Evolutionary conservation across 176 grass and related monocot species (phyloP).

Genomic region (Oryza officinalis): DNA sequence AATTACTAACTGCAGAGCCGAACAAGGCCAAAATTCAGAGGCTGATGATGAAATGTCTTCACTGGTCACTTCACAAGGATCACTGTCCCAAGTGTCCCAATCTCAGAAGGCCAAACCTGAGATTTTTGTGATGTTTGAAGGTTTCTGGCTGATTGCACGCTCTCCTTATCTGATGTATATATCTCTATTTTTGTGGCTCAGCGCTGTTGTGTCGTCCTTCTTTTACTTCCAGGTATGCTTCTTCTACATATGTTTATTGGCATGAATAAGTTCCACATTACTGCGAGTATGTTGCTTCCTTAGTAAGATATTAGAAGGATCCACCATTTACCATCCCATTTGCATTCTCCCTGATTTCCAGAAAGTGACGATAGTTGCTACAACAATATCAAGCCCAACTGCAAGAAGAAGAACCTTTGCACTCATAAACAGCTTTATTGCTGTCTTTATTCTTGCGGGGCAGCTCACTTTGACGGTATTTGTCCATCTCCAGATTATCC

Average conservation of each 20-base stretch:
- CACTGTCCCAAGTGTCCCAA: conserved; percentile 18
- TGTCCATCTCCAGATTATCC: neutral
- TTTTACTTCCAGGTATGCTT: conserved; percentile 88
- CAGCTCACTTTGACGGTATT: conserved; percentile 96
- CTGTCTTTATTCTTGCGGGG: conserved; percentile 89
- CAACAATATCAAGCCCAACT: conserved; percentile 67
- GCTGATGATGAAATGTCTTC: conserved; percentile 64
- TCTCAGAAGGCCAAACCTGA: conserved; percentile 48
- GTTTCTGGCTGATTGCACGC: conserved; percentile 74
- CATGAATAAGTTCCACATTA: neutral
- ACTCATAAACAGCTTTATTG: conserved; percentile 95
- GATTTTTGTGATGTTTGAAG: conserved; percentile 80
- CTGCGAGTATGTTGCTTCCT: conserved; percentile 6
- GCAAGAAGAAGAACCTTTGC: conserved; percentile 85
- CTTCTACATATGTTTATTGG: conserved; percentile 7
- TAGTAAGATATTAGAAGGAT: neutral
- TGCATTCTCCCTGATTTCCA: conserved; percentile 43
- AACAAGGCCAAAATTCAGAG: conserved; percentile 18
- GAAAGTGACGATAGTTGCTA: conserved; percentile 94
- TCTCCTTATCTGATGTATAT: conserved; percentile 79
- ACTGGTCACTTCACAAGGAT: conserved; percentile 61
- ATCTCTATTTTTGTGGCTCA: conserved; percentile 79
- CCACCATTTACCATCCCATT: neutral
- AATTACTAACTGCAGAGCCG: conserved; percentile 42
- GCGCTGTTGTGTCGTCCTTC: conserved; percentile 81